phyloP scores from a whole-genome alignment of 371 early-diverging fungal species.

The Blyttiomyces sp. region DNA sequence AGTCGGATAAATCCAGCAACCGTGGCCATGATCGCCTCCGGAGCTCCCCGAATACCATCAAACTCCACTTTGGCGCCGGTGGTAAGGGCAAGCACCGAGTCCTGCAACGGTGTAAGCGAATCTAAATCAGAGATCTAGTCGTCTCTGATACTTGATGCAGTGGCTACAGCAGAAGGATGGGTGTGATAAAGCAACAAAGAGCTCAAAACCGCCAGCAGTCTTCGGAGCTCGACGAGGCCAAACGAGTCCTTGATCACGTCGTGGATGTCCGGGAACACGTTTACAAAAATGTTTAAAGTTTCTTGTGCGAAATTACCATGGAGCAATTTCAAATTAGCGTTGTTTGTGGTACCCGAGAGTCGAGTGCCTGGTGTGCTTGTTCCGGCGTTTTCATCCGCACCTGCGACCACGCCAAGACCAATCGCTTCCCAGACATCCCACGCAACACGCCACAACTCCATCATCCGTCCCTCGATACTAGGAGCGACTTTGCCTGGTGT shows the following conservation, averaged over 20 bases:
- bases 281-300: conserved; percentile 64
- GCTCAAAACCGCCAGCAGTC: conserved; percentile 50
- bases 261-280: conserved; percentile 64
- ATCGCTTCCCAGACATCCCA: conserved; percentile 80
- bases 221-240: conserved; percentile 52
- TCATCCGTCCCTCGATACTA: conserved; percentile 30
- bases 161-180: conserved; percentile 32
- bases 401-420: conserved; percentile 55
- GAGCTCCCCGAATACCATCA: conserved; percentile 23
- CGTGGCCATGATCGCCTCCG: conserved; percentile 24
- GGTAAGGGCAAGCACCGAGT: conserved; percentile 28
- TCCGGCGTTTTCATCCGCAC: conserved; percentile 30
- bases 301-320: conserved; percentile 73
- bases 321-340: conserved; percentile 9
- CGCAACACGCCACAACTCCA: conserved; percentile 61
- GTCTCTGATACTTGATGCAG: conserved; percentile 24
- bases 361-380: not conserved
- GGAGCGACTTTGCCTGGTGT: conserved; percentile 21
- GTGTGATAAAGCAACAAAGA: conserved; percentile 53
- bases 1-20: conserved; percentile 35
- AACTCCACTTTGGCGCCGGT: conserved; percentile 25
- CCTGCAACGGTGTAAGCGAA: conserved; percentile 33
- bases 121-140: conserved; percentile 48
- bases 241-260: conserved; percentile 49
- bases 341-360: not conserved